Evolutionary conservation across 73 alveolate species (phyloP), one percentile per base, ranked within the genome.

Genomic region (Urostyla sp.): DNA sequence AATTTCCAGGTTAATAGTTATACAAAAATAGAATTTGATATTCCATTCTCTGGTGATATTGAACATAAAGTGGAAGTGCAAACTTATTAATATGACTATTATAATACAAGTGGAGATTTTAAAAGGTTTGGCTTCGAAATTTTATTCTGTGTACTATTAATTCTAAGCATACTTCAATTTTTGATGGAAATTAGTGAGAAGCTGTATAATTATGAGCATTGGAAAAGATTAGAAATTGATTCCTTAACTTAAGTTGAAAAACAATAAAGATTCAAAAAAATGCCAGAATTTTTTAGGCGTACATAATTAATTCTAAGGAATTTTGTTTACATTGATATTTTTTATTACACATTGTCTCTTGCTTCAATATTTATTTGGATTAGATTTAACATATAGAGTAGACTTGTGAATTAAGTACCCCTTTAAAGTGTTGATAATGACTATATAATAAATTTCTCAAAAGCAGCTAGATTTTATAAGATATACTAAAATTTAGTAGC

Each of bases 221-320:
- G 95, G 95, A 67, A 78, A 55, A 27, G 60, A 13, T 30, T 69
- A 16, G 85, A 83, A 35, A 82, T 83, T 24, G 88, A 84, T 36
- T 23, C 58, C 13, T 46, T 89, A 11, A 59, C 87, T 26, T 50
- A 80, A 11, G 58, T 61, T 30, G 92, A 89, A 48, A 60, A 61
- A 60, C 51, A 59, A 38, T 48, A 75, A 51, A 83, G 95, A 60
- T 45, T 54, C 28, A 15, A 51, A 4, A 80, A 72, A 18, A 46
- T 53, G 36, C 95, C 95, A 13, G 95, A 89, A 51, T 43, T 78
- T 27, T 10, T 89, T 20, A 43, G 95, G 37, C 40, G 54, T 36
- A 32, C 76, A 40, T 18, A 43, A 23, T 58, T 67, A 1, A 28
- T 84, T 24, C 40, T 89, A 16, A 38, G 51, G 18, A 43, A 77